Evolutionary conservation across 768 basidiomycete genomes (phyloP).

Genomic region (Boletus rubropictus): DNA sequence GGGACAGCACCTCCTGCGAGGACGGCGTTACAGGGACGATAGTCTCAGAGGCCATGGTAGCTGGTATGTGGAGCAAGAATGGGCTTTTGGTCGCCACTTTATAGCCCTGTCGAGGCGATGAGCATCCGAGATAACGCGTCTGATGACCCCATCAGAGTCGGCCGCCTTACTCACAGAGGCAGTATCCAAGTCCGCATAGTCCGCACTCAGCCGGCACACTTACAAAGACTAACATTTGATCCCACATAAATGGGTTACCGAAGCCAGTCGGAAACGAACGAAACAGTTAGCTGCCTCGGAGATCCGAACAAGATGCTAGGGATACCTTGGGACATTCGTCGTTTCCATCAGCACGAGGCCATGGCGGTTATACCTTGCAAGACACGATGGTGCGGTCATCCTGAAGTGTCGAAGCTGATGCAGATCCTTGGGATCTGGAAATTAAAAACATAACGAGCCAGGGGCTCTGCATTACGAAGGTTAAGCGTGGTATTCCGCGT

Average conservation of each 20-base stretch:
- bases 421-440: no score
- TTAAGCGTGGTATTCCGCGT: no score
- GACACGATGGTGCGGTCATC: background rate
- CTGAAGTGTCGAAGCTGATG: background rate
- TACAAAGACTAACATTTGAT: background rate
- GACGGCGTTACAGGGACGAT: conserved; percentile 20
- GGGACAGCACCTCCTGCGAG: conserved; percentile 17
- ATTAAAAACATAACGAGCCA: no score
- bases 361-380: no score
- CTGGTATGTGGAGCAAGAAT: background rate
- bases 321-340: no score
- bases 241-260: background rate
- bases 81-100: conserved; percentile 1
- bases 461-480: no score
- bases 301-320: background rate
- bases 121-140: background rate
- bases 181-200: background rate
- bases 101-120: conserved; percentile 5
- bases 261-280: background rate
- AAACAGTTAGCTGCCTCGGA: background rate
- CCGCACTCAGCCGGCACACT: background rate
- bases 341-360: background rate
- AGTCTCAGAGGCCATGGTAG: conserved; percentile 17
- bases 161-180: background rate
- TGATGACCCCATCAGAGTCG: background rate